Conservation (phyloP, 2,329 filamentous ascomycete genomes). For the Pseudogymnoascus sp. region DNA sequence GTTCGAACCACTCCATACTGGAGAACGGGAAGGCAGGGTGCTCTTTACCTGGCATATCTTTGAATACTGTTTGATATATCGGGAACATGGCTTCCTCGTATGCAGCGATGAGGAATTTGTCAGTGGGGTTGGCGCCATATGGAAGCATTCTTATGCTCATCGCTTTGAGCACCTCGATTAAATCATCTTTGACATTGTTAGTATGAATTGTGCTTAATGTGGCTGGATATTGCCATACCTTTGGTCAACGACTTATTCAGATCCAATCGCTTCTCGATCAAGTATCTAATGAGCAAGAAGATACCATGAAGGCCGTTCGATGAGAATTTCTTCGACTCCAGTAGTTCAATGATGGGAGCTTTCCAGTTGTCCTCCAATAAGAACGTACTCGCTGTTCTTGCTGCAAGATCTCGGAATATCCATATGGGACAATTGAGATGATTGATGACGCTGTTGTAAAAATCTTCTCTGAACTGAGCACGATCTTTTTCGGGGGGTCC, state of each 20-base stretch:
- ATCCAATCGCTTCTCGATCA: conserved; percentile 45
- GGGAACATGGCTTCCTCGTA: conserved; percentile 28
- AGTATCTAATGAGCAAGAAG: conserved; percentile 46
- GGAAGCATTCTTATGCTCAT: not conserved
- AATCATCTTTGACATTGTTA: conserved; percentile 24
- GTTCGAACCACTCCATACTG: not conserved
- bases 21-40: not conserved
- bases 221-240: conserved; percentile 25
- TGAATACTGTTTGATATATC: conserved; percentile 13
- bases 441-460: conserved; percentile 48
- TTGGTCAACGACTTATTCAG: conserved; percentile 36
- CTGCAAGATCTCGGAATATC: conserved; percentile 76
- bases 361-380: conserved; percentile 45
- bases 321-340: conserved; percentile 23
- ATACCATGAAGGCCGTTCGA: conserved; percentile 51
- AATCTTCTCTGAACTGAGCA: conserved; percentile 39
- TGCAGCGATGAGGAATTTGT: conserved; percentile 18
- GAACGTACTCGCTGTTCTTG: conserved; percentile 60
- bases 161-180: not conserved
- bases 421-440: conserved; percentile 64
- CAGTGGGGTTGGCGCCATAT: conserved; percentile 1
- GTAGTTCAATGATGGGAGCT: conserved; percentile 27
- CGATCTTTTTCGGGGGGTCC: conserved; percentile 45
- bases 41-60: not conserved
- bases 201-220: not conserved